Conservation (phyloP, 306 rosid genomes). For the Corylus americana region DNA sequence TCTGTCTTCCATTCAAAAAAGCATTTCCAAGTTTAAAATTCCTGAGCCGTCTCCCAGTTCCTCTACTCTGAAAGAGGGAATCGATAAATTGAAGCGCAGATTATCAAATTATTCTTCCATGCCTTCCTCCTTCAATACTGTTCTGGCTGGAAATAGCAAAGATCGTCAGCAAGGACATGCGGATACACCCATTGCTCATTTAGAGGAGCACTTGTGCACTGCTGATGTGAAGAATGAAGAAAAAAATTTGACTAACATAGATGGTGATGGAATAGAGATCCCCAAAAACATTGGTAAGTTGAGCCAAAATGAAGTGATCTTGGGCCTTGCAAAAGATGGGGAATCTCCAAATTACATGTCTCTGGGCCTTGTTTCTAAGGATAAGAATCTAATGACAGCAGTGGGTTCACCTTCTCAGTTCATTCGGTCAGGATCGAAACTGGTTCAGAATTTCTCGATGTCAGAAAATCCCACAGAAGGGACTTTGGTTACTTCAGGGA, state of each 20-base stretch:
- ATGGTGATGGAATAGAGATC: conserved; percentile 32
- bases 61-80: conserved; percentile 61
- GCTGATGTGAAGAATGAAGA: conserved; percentile 34
- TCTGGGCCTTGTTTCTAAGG: conserved; percentile 23
- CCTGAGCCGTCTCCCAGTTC: conserved; percentile 50
- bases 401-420: conserved; percentile 37
- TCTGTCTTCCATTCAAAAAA: conserved; percentile 47
- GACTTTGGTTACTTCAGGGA: conserved; percentile 13
- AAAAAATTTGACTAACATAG: conserved; percentile 35
- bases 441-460: conserved; percentile 29
- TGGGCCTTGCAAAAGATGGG: conserved; percentile 30
- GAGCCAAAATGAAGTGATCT: conserved; percentile 39
- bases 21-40: conserved; percentile 48
- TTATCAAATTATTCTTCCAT: conserved; percentile 59
- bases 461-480: conserved; percentile 25
- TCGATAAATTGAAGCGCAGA: conserved; percentile 47
- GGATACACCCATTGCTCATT: conserved; percentile 40
- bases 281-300: conserved; percentile 27
- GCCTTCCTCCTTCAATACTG: conserved; percentile 34
- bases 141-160: conserved; percentile 23
- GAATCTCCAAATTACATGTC: conserved; percentile 26
- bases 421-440: conserved; percentile 32
- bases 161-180: conserved; percentile 34
- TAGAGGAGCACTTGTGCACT: conserved; percentile 39
- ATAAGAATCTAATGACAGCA: conserved; percentile 21